Percentiles rank a stretch among this genome's conserved stretches.
Conservation (phyloP, 768 basidiomycete species). For the Kwoniella newhampshirensis region DNA sequence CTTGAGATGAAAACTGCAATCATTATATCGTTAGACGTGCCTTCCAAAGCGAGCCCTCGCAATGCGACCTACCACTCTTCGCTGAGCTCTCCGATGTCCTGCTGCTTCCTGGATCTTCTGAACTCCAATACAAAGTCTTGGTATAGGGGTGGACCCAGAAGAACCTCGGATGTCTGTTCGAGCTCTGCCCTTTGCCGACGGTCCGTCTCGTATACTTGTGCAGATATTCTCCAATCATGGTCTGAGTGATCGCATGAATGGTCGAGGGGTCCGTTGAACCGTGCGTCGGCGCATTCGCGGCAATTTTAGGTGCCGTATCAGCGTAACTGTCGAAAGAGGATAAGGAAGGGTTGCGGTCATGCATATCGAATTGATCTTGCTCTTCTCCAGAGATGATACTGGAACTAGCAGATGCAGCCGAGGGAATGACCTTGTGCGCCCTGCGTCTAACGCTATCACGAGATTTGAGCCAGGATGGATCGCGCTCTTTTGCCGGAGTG, state of each 20-base stretch:
- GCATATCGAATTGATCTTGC: slow-evolving; percentile 10
- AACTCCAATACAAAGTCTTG: slow-evolving; percentile 95
- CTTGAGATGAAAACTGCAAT: slow-evolving; percentile 83
- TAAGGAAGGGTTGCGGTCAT: slow-evolving; percentile 36
- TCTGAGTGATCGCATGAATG: slow-evolving; percentile 97
- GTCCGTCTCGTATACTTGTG: slow-evolving; percentile 92
- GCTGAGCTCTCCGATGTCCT: slow-evolving; percentile 88
- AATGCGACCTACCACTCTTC: slow-evolving; percentile 78
- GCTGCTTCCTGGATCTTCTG: slow-evolving; percentile 84
- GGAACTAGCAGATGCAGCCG: slow-evolving; percentile 32
- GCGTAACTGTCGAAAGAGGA: slow-evolving; percentile 37
- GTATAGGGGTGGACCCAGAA: slow-evolving; percentile 99
- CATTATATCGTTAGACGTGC: slow-evolving; percentile 7
- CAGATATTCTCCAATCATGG: slow-evolving; percentile 98
- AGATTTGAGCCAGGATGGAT: slow-evolving; percentile 27
- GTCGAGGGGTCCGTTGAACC: slow-evolving; percentile 78
- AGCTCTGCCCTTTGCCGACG: slow-evolving; percentile 86
- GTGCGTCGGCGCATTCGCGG: slow-evolving; percentile 8
- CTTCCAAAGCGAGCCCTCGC: slow-evolving; percentile 18
- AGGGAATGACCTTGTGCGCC: slow-evolving; percentile 32
- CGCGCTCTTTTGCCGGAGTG: slow-evolving; percentile 22
- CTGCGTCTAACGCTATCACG: slow-evolving; percentile 34
- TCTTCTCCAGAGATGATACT: slow-evolving; percentile 23
- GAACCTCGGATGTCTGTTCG: slow-evolving; percentile 87
- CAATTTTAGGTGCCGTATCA: background rate